These are phyloP conservation scores for Pinus albicaulis DNA, from an alignment of 75 land plant species.

Conservation along the genomic window DNA sequence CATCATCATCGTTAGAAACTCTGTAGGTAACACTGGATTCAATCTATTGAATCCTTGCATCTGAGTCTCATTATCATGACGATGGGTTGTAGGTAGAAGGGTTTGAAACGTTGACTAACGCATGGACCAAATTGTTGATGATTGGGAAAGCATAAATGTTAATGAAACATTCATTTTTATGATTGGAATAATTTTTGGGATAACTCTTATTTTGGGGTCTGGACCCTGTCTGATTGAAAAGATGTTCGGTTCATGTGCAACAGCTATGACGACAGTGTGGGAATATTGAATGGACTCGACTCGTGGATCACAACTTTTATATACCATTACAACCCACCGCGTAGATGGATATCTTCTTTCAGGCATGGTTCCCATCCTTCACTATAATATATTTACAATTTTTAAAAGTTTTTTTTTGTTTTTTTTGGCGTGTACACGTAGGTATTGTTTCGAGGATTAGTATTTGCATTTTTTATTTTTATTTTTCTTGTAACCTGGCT, in stretches of 20 bases:
- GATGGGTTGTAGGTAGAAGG: background rate
- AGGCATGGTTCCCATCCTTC: slow-evolving; percentile 26
- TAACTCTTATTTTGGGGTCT: background rate
- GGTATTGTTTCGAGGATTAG: too few relatives aligned
- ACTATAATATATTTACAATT: too few relatives aligned
- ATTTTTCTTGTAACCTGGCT: too few relatives aligned
- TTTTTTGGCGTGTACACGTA: too few relatives aligned
- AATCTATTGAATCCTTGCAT: background rate
- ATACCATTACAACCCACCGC: slow-evolving; percentile 45
- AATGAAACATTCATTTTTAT: background rate
- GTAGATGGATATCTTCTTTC: slow-evolving; percentile 76
- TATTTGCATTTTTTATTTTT: too few relatives aligned
- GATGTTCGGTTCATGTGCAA: slow-evolving; percentile 7
- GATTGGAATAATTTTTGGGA: background rate
- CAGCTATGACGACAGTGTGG: slow-evolving; percentile 57
- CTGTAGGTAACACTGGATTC: background rate
- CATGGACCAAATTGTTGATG: background rate
- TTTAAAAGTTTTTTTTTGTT: too few relatives aligned
- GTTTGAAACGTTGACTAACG: background rate
- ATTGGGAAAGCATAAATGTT: background rate
- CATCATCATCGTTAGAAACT: background rate
- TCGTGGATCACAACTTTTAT: slow-evolving; percentile 25
- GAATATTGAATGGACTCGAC: slow-evolving; percentile 34
- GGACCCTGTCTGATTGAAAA: background rate
- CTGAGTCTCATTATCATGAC: background rate